phyloP scores from a whole-genome alignment of 202 grass and related monocot species.

The Zizania palustris region DNA sequence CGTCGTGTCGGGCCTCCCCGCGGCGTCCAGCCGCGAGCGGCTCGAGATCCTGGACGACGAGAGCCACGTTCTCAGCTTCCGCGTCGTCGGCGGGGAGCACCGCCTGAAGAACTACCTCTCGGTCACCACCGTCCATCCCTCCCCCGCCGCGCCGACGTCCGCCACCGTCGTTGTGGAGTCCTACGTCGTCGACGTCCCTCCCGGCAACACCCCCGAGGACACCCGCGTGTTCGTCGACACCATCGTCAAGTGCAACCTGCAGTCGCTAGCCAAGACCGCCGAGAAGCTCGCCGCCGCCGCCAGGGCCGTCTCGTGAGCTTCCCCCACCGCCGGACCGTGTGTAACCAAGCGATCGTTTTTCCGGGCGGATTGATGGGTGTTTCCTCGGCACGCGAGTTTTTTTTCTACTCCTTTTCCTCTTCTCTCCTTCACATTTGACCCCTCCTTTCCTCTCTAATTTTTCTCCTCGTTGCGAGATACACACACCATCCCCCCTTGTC shows the following conservation, averaged over 20 bases:
- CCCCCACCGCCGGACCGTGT: constrained; percentile 1
- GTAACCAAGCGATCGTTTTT: constrained; percentile 32
- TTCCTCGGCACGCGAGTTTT: constrained; percentile 48
- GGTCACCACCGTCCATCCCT: constrained; percentile 66
- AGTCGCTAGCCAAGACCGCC: constrained; percentile 66
- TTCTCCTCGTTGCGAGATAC: constrained; percentile 46
- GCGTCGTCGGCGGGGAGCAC: constrained; percentile 71
- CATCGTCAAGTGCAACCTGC: constrained; percentile 88
- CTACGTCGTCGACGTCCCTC: constrained; percentile 67
- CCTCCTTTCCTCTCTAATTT: neutral
- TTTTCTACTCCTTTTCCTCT: neutral
- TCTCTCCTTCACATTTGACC: constrained; percentile 42
- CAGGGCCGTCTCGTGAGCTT: constrained; percentile 31
- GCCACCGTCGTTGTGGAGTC: constrained; percentile 77
- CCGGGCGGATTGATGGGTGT: constrained; percentile 46
- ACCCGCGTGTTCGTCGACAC: constrained; percentile 77
- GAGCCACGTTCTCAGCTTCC: constrained; percentile 81
- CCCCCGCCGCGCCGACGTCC: constrained; percentile 35
- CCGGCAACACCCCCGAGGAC: constrained; percentile 74
- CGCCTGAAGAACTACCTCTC: constrained; percentile 78
- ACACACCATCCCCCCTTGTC: constrained; percentile 38
- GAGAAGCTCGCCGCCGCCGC: constrained; percentile 52
- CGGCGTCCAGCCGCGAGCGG: constrained; percentile 68
- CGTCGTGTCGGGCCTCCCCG: too few species aligned
- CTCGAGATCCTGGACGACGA: constrained; percentile 88